Conservation (phyloP, 345 rosid genomes). For the Sonneratia alba region DNA sequence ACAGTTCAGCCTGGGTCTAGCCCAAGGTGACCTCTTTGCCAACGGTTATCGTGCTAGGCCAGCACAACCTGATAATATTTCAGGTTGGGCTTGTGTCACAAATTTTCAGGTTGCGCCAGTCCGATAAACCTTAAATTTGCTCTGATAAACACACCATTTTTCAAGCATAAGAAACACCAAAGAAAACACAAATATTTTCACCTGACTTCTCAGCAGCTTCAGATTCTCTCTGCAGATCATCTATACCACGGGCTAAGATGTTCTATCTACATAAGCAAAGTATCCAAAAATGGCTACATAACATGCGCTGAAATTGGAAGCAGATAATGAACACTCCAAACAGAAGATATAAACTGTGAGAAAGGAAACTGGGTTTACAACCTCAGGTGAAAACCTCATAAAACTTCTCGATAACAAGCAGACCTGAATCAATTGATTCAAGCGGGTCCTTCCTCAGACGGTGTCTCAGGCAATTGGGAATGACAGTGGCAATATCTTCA, state of each 20-base stretch:
- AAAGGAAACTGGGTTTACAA: neutral
- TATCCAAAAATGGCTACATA: neutral
- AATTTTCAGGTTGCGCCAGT: too few species aligned
- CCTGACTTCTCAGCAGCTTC: neutral
- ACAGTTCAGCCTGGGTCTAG: too few species aligned
- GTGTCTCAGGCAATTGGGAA: conserved; percentile 94
- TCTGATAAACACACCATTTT: too few species aligned
- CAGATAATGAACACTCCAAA: neutral
- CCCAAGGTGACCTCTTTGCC: too few species aligned
- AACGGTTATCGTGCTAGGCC: too few species aligned
- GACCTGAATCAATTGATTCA: conserved; percentile 92
- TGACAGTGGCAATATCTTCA: conserved; percentile 94
- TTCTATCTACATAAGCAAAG: neutral
- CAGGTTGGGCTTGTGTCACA: too few species aligned
- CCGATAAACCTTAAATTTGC: too few species aligned
- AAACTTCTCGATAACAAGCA: conserved; percentile 76
- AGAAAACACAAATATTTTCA: too few species aligned
- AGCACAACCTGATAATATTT: too few species aligned
- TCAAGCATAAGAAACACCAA: too few species aligned
- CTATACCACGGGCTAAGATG: neutral
- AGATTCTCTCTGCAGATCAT: neutral
- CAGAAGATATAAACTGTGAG: neutral
- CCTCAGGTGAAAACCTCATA: conserved; percentile 76
- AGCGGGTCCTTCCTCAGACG: conserved; percentile 93
- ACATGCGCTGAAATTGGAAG: neutral